A percentile compares a stretch with the other conserved stretches of the same genome.
Conservation (phyloP, 768 basidiomycete genomes). For the Macrolepiota albuminosa region DNA sequence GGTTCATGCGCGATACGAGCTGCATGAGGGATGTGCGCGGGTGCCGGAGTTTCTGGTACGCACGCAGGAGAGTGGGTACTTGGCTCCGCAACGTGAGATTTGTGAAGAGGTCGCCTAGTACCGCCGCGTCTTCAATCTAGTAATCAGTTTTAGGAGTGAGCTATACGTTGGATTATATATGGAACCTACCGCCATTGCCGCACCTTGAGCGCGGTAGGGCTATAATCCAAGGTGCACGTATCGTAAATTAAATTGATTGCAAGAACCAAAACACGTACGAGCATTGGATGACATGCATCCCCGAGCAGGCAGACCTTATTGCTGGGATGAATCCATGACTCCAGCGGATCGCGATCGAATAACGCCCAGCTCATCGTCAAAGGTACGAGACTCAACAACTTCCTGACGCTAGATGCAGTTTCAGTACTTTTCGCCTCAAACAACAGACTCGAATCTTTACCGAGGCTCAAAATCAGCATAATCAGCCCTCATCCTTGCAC, state of each 20-base stretch:
- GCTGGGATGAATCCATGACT: slow-evolving; percentile 42
- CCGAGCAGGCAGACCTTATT: slow-evolving; percentile 44
- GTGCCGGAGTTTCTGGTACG: slow-evolving; percentile 50
- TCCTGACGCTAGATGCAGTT: slow-evolving; percentile 30
- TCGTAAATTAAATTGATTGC: too few relatives aligned
- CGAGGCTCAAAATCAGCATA: slow-evolving; percentile 46
- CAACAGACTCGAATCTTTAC: slow-evolving; percentile 18
- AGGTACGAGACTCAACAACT: slow-evolving; percentile 40
- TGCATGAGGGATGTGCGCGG: slow-evolving; percentile 47
- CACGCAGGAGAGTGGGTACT: slow-evolving; percentile 36
- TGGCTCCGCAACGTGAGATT: slow-evolving; percentile 37
- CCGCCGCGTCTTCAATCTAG: slow-evolving; percentile 48
- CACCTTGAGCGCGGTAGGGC: slow-evolving; percentile 53
- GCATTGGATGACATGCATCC: slow-evolving; percentile 56
- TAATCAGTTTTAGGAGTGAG: slow-evolving; percentile 2
- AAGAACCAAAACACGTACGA: slow-evolving; percentile 31
- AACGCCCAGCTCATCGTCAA: slow-evolving; percentile 43
- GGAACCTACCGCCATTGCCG: slow-evolving; percentile 44
- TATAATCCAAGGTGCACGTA: slow-evolving; percentile 13
- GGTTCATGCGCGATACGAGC: slow-evolving; percentile 43
- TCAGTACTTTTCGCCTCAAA: neutral
- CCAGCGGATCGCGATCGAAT: slow-evolving; percentile 43
- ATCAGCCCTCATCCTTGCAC: slow-evolving; percentile 41
- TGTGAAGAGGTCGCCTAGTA: slow-evolving; percentile 48
- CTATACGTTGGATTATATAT: neutral